Base-by-base conservation (phyloP, 257 asterid genomes). In the Osmanthus fragrans region DNA sequence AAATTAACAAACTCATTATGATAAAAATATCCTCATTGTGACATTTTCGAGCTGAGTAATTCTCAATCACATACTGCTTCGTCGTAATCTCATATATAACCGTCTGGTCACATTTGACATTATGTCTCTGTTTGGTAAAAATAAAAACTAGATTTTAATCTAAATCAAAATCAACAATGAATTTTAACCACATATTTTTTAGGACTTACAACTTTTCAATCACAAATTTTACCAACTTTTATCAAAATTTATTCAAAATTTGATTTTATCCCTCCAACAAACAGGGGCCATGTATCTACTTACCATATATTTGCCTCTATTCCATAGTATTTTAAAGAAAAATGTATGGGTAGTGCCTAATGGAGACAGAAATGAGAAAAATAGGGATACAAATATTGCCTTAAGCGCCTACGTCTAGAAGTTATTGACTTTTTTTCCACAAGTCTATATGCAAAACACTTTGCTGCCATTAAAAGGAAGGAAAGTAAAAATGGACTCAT, bases 361-460 rank as follows among this genome's bases (percentile, higher is more conserved):
- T 6, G 65, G 27, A 56, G 27, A 56, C 25, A 56, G 25, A 75
- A 23, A 63, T 23, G 32, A 63, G 33, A 63, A 63, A 63, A 63
- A 10, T 9, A 56, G 12, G 18, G 21, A 63, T 10, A 9, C 11
- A 56, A 56, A 25, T 18, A 63, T 25, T 63, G 69, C 73, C 32
- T 83, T 84, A 30, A 70, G 63, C 73, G n/a, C 82, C 84, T 90
- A 63, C 84, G 79, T 85, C 89, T 89, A 86, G 91, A 91, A 89
- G 71, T 36, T 32, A 82, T 86, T 87, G 93, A 90, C 90, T 84
- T 87, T 86, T 73, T 71, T 71, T 36, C 4, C 19, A 10, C 34
- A 25, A 63, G 69, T 0, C 34, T 2, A 7, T 21, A 25, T 3
- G 33, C 23, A 37, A 58, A 25, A 63, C 40, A 68, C 29, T 40